phyloP scores from a whole-genome alignment of 2,329 filamentous ascomycete species.

The Macrophomina pseudophaseolina region DNA sequence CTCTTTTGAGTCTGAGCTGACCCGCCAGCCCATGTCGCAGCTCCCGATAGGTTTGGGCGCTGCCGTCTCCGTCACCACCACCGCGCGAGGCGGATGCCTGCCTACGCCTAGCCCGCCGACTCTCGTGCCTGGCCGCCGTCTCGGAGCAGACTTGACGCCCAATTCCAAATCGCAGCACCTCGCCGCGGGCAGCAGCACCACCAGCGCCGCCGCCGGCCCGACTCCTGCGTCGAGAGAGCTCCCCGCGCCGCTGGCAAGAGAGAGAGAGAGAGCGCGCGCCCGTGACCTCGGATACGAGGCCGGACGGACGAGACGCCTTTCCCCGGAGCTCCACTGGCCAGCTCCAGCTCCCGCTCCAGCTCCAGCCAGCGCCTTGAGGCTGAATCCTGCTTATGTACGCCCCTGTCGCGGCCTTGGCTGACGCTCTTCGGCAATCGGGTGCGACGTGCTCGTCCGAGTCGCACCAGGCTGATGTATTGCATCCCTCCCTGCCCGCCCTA shows the following conservation, averaged over 20 bases:
- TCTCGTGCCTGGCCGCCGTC: no score
- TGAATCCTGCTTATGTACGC: constrained; percentile 6
- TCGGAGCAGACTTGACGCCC: background rate
- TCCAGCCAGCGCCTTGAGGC: background rate
- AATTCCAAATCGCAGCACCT: background rate
- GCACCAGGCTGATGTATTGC: no score
- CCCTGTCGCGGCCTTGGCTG: constrained; percentile 17
- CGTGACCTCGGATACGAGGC: background rate
- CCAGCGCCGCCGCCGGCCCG: background rate
- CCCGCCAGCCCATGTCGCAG: background rate
- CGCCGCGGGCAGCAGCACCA: constrained; percentile 1
- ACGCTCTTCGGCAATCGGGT: constrained; percentile 8
- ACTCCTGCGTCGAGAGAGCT: no score
- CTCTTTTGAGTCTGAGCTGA: constrained; percentile 1
- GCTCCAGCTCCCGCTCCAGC: no score
- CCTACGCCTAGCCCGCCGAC: no score
- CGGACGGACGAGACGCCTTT: background rate
- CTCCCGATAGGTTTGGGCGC: constrained; percentile 7
- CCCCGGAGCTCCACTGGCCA: background rate
- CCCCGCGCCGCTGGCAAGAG: no score
- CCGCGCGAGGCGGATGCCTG: background rate
- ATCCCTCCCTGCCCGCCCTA: no score
- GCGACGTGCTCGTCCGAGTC: background rate
- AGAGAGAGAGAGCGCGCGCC: background rate
- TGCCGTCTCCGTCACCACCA: background rate